Percentiles rank a stretch among this genome's conserved stretches.
Evolutionary conservation across 2,329 filamentous ascomycete species (phyloP).

Genomic region (Botryosphaeria dothidea): DNA sequence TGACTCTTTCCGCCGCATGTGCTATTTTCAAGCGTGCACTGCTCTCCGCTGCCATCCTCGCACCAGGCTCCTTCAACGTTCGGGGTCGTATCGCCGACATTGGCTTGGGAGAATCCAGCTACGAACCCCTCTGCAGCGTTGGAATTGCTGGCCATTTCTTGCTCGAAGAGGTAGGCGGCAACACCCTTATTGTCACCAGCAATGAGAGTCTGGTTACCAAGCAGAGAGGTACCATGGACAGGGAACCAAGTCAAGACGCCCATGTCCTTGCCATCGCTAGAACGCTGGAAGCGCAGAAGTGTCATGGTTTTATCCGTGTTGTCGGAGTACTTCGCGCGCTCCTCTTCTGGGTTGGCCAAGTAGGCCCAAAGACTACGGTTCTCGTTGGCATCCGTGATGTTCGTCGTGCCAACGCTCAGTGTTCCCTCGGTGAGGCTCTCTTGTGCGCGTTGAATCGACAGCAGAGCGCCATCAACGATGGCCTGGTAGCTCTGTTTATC

Average conservation of each 20-base stretch:
- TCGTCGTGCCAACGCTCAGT: constrained; percentile 68
- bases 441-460: constrained; percentile 82
- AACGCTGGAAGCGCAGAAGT: constrained; percentile 73
- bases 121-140: constrained; percentile 69
- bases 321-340: constrained; percentile 68
- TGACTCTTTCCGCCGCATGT: constrained; percentile 76
- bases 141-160: constrained; percentile 55
- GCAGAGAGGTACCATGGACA: constrained; percentile 86
- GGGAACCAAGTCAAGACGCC: constrained; percentile 89
- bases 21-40: constrained; percentile 77
- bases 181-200: constrained; percentile 98
- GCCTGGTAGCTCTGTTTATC: constrained; percentile 83
- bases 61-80: constrained; percentile 88
- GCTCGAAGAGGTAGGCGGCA: constrained; percentile 81
- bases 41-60: constrained; percentile 71
- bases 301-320: constrained; percentile 77
- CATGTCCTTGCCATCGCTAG: constrained; percentile 72
- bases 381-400: constrained; percentile 75
- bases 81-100: constrained; percentile 86
- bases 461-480: constrained; percentile 80
- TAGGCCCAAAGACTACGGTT: constrained; percentile 90
- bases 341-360: constrained; percentile 76
- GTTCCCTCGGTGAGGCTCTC: constrained; percentile 68
- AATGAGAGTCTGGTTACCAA: constrained; percentile 87
- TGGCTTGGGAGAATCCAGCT: constrained; percentile 89